Conservation (phyloP, 2,329 filamentous ascomycete genomes). For the Orbilia blumenaviensis region DNA sequence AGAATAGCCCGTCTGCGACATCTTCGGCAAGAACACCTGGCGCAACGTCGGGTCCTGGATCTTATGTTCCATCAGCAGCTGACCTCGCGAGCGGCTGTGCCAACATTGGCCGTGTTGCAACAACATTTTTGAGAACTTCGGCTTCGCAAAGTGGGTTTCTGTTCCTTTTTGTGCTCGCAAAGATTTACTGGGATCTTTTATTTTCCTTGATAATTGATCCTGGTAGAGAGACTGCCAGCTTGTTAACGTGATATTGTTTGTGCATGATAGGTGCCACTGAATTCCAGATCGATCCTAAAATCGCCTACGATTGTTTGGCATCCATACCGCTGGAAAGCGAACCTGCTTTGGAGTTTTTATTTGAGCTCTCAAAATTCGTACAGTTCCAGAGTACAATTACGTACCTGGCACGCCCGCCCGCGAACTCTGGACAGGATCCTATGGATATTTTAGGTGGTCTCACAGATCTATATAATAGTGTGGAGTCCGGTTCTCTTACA, state of each 20-base stretch:
- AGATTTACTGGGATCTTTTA: background rate
- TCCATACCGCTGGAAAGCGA: slow-evolving; percentile 36
- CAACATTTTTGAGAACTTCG: slow-evolving; percentile 14
- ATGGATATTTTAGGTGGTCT: slow-evolving; percentile 47
- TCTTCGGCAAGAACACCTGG: background rate
- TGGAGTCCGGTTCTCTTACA: slow-evolving; percentile 34
- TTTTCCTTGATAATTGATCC: background rate
- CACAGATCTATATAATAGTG: slow-evolving; percentile 17
- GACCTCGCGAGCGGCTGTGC: slow-evolving; percentile 33
- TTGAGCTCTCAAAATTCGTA: slow-evolving; percentile 39
- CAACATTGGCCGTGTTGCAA: slow-evolving; percentile 26
- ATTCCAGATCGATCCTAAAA: slow-evolving; percentile 40
- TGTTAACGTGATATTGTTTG: slow-evolving; percentile 22
- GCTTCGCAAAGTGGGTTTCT: slow-evolving; percentile 18
- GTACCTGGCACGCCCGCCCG: slow-evolving; percentile 43
- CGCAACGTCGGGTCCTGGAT: slow-evolving; percentile 6
- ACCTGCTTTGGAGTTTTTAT: slow-evolving; percentile 18
- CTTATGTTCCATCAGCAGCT: slow-evolving; percentile 14
- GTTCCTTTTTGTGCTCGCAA: background rate
- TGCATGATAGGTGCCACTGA: background rate
- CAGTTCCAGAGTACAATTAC: slow-evolving; percentile 42
- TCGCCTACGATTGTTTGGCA: slow-evolving; percentile 47
- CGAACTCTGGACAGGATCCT: slow-evolving; percentile 44
- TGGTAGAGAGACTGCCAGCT: background rate
- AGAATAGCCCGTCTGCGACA: slow-evolving; percentile 7